Percentiles rank a stretch among this genome's conserved stretches.
These are phyloP conservation scores for Boletus sp. DNA, from an alignment of 1,284 basidiomycete genomes.

Conservation along the genomic window DNA sequence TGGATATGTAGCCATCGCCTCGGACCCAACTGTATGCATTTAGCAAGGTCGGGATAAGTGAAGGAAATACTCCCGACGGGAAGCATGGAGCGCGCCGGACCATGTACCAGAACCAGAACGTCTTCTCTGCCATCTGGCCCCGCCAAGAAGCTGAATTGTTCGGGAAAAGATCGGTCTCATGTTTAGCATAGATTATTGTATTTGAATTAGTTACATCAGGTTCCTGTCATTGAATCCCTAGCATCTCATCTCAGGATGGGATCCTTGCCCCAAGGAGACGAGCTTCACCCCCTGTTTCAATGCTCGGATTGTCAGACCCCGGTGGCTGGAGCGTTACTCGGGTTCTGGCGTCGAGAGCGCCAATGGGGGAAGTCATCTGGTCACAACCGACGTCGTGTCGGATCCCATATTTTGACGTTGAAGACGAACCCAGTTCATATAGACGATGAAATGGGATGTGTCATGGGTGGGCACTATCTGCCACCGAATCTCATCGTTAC, in stretches of 20 bases:
- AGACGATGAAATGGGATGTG: slow-evolving; percentile 4
- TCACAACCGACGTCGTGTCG: too few relatives aligned
- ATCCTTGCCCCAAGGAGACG: background rate
- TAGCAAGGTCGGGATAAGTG: slow-evolving; percentile 10
- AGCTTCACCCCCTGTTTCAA: background rate
- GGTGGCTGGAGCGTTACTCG: background rate
- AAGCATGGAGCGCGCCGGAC: background rate
- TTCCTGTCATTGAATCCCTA: background rate
- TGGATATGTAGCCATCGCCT: slow-evolving; percentile 27
- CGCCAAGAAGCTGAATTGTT: background rate
- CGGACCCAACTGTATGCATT: slow-evolving; percentile 32
- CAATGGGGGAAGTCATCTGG: too few relatives aligned
- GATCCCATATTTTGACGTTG: background rate
- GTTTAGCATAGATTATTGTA: slow-evolving; percentile 1
- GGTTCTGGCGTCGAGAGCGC: background rate
- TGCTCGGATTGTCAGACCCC: background rate
- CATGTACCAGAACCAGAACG: background rate
- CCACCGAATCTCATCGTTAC: slow-evolving; percentile 9
- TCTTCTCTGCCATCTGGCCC: background rate
- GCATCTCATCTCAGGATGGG: background rate
- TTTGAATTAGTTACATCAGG: slow-evolving; percentile 4
- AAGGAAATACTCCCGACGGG: slow-evolving; percentile 4
- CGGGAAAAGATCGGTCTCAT: slow-evolving; percentile 1
- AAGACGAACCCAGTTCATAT: slow-evolving; percentile 4
- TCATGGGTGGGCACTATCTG: slow-evolving; percentile 1